Evolutionary conservation across 1,284 basidiomycete genomes (phyloP).

Genomic region (Papiliotrema fonsecae): DNA sequence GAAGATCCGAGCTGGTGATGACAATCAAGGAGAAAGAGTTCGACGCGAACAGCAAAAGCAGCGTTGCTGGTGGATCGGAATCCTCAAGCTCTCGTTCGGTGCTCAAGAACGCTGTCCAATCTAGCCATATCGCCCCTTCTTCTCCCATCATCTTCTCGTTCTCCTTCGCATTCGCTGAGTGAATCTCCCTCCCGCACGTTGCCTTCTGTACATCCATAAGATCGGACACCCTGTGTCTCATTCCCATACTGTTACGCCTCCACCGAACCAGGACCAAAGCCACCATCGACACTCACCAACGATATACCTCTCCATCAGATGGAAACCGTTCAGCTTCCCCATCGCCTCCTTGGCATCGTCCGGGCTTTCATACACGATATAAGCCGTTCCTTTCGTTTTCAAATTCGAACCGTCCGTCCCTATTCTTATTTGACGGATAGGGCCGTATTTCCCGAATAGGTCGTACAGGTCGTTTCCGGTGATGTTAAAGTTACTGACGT

Average conservation of each 20-base stretch:
- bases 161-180: neutral
- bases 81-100: too few relatives aligned
- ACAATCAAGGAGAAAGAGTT: too few relatives aligned
- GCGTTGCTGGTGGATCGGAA: too few relatives aligned
- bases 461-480: constrained; percentile 89
- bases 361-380: constrained; percentile 59
- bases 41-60: too few relatives aligned
- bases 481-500: constrained; percentile 74
- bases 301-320: constrained; percentile 95
- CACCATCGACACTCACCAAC: constrained; percentile 59
- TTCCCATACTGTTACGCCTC: too few relatives aligned
- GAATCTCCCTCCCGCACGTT: neutral
- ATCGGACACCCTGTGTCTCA: too few relatives aligned
- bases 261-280: too few relatives aligned
- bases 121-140: neutral
- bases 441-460: constrained; percentile 94
- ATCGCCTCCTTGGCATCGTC: constrained; percentile 88
- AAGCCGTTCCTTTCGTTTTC: constrained; percentile 94
- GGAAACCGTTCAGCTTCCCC: constrained; percentile 95
- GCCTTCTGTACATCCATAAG: neutral
- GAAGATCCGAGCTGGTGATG: too few relatives aligned
- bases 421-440: constrained; percentile 90
- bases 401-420: constrained; percentile 71
- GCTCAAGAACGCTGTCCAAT: too few relatives aligned
- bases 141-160: neutral